These are phyloP conservation scores for Russula abietina DNA, from an alignment of 768 basidiomycete species.

Conservation along the genomic window DNA sequence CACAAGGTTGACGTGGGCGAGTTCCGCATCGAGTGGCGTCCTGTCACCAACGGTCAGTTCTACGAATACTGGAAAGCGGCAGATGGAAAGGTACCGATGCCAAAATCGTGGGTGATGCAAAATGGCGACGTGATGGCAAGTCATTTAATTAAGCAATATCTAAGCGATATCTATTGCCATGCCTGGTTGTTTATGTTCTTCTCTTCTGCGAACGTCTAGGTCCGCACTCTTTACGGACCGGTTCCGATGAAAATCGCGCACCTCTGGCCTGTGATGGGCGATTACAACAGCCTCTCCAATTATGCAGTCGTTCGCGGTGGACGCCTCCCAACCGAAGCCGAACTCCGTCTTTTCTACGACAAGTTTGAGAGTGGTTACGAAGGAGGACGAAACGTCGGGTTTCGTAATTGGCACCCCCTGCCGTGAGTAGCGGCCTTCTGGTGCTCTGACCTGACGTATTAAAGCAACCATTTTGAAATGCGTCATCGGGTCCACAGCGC, in stretches of 20 bases:
- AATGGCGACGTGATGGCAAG: constrained; percentile 47
- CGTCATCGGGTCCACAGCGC: constrained; percentile 39
- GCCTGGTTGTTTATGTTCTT: neutral
- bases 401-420: constrained; percentile 89
- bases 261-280: constrained; percentile 82
- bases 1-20: constrained; percentile 51
- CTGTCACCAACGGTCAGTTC: constrained; percentile 87
- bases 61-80: constrained; percentile 53
- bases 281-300: constrained; percentile 68
- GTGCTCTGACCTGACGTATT: neutral
- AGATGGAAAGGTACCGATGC: constrained; percentile 45
- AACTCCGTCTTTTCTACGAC: constrained; percentile 74
- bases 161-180: too few species aligned
- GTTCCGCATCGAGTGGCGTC: constrained; percentile 80
- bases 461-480: constrained; percentile 4
- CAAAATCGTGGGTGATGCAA: constrained; percentile 67
- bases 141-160: too few species aligned
- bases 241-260: constrained; percentile 68
- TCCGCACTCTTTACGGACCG: constrained; percentile 85
- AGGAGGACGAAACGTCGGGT: constrained; percentile 77
- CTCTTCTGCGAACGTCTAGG: constrained; percentile 32
- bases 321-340: constrained; percentile 84
- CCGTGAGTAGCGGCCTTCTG: constrained; percentile 56
- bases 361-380: constrained; percentile 68
- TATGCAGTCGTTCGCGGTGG: constrained; percentile 89